Evolutionary conservation across 495 filamentous ascomycete species (phyloP), one percentile per base, ranked within the genome.

Genomic region (Talaromyces wortmannii): DNA sequence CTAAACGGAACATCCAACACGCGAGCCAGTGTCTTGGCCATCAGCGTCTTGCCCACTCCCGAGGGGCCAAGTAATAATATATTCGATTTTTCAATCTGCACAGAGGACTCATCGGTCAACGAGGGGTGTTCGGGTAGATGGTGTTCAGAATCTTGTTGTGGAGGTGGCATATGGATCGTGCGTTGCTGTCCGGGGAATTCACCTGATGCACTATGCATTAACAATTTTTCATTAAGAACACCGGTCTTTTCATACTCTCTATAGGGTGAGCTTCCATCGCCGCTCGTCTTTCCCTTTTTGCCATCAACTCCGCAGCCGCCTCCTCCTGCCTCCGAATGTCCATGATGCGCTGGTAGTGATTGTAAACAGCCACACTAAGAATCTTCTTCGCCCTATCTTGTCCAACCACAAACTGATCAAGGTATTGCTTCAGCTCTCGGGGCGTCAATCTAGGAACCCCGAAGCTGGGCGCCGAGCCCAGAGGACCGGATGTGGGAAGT

Each of bases 321-420:
- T 94, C 88, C 59, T 95, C 85, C 32, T 86, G 80, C 48, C 90
- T 76, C 50, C 82, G 75, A 18, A 90, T 63, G 61, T 96, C 88
- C 56, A 88, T 85, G 56, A 96, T 81, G 40, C 87, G 79, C 71
- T 95, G 91, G 66, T 96, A 97, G 63, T 98, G 94, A 72, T 97
- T 96, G 70, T 91, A 97, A n/a, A 98, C 88, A 4, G 92, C 90
- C 10, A 91, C 87, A 59, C 90, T 92, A 50, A 97, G 80, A 23
- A 91, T 87, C 67, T 94, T 94, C 79, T 97, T 98, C n/a, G 94
- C 90, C 49, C 89, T 85, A 61, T 95, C 89, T 66, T 98, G 94
- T 18, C 95, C 95, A 6, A 98, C 92, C 6, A 98, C 92, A 67
- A 90, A 97, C 65, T 92, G 87, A 64, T 98, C 95, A 10, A 97